Evolutionary conservation across 2,329 filamentous ascomycete genomes (phyloP).

Genomic region (Mariannaea elegans): DNA sequence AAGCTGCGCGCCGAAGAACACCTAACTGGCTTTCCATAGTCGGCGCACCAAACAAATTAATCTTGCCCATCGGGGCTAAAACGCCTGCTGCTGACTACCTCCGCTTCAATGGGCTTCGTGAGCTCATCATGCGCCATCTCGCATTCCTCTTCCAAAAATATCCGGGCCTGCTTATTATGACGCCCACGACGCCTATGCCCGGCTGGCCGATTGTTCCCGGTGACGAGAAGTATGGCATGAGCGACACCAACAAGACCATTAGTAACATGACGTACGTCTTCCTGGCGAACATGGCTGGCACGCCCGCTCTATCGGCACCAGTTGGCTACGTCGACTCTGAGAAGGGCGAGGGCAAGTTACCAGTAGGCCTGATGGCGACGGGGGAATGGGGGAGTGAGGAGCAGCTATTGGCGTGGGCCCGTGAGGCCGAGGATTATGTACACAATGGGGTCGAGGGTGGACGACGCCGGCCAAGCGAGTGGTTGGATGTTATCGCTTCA

Average conservation of each 20-base stretch:
- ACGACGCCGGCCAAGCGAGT: slow-evolving; percentile 60
- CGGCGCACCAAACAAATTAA: slow-evolving; percentile 73
- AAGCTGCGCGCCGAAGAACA: slow-evolving; percentile 53
- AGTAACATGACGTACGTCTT: slow-evolving; percentile 86
- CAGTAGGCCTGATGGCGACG: slow-evolving; percentile 70
- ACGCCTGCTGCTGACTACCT: slow-evolving; percentile 76
- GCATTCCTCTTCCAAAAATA: slow-evolving; percentile 74
- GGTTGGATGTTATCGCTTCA: slow-evolving; percentile 64
- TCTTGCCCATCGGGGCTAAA: slow-evolving; percentile 71
- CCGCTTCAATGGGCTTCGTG: slow-evolving; percentile 76
- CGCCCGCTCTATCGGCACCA: slow-evolving; percentile 78
- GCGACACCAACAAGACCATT: slow-evolving; percentile 77
- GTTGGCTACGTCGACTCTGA: slow-evolving; percentile 73
- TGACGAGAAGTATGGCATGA: slow-evolving; percentile 75
- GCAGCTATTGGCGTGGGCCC: slow-evolving; percentile 67
- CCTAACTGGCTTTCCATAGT: slow-evolving; percentile 63
- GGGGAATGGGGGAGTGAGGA: slow-evolving; percentile 75
- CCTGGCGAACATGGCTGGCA: slow-evolving; percentile 83
- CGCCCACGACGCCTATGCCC: slow-evolving; percentile 77
- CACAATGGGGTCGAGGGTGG: slow-evolving; percentile 58
- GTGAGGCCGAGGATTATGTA: slow-evolving; percentile 65
- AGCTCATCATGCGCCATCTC: slow-evolving; percentile 81
- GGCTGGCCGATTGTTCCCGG: slow-evolving; percentile 73
- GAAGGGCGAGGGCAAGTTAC: slow-evolving; percentile 66
- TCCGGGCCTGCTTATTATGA: slow-evolving; percentile 80